Evolutionary conservation across 176 grass and related monocot genomes (phyloP).

Genomic region (Carex cristatella): DNA sequence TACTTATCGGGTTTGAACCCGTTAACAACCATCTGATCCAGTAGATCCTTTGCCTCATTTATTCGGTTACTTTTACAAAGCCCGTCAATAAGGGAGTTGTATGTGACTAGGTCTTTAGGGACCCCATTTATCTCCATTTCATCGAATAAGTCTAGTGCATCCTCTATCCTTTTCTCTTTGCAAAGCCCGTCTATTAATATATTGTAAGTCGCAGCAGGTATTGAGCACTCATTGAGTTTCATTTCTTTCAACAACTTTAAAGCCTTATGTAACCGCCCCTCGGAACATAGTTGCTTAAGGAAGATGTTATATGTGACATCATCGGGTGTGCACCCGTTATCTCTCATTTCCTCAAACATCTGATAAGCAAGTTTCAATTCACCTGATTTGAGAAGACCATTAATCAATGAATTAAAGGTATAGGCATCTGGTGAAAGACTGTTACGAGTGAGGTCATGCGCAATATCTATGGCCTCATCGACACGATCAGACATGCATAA

Average conservation of each 20-base stretch:
- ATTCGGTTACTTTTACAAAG: slow-evolving; percentile 66
- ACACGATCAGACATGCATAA: slow-evolving; percentile 61
- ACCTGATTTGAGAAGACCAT: slow-evolving; percentile 60
- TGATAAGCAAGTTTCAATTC: slow-evolving; percentile 60
- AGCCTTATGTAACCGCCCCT: slow-evolving; percentile 55
- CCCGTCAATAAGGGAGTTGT: slow-evolving; percentile 69
- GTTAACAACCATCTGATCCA: slow-evolving; percentile 66
- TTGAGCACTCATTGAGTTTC: slow-evolving; percentile 54
- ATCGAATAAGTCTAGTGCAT: slow-evolving; percentile 76
- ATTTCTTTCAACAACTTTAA: slow-evolving; percentile 85
- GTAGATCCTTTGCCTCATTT: slow-evolving; percentile 65
- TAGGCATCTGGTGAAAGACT: slow-evolving; percentile 71
- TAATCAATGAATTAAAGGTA: slow-evolving; percentile 86
- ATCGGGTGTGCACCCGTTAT: slow-evolving; percentile 64
- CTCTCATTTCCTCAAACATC: slow-evolving; percentile 91
- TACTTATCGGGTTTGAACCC: slow-evolving; percentile 71
- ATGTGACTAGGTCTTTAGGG: slow-evolving; percentile 62
- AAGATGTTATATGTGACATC: slow-evolving; percentile 78
- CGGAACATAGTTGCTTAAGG: slow-evolving; percentile 64
- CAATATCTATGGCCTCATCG: slow-evolving; percentile 77
- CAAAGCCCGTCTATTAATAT: slow-evolving; percentile 75
- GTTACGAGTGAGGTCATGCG: slow-evolving; percentile 48
- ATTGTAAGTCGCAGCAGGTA: slow-evolving; percentile 67
- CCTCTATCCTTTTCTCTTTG: slow-evolving; percentile 81
- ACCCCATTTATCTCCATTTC: slow-evolving; percentile 84